Conservation (phyloP, 2,329 filamentous ascomycete species). For the Monilinia vaccinii-corymbosi region DNA sequence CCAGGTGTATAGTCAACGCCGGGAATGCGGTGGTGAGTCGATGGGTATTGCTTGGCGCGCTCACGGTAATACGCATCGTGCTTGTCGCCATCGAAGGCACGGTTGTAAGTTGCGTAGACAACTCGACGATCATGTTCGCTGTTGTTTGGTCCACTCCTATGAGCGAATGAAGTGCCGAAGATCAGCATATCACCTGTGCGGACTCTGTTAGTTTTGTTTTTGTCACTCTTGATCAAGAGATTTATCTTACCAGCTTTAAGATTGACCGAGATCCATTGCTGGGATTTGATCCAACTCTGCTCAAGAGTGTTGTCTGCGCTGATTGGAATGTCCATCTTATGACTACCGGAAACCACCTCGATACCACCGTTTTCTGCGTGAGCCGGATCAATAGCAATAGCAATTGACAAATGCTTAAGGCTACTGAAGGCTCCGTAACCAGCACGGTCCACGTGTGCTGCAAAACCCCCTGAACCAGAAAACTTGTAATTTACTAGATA, state of each 20-base stretch:
- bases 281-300: slow-evolving; percentile 25
- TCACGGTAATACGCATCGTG: slow-evolving; percentile 35
- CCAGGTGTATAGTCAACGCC: slow-evolving; percentile 30
- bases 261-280: slow-evolving; percentile 28
- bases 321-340: slow-evolving; percentile 30
- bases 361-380: slow-evolving; percentile 29
- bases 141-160: slow-evolving; percentile 27
- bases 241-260: slow-evolving; percentile 26
- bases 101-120: slow-evolving; percentile 37
- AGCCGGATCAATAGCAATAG: slow-evolving; percentile 29
- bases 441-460: slow-evolving; percentile 30
- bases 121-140: slow-evolving; percentile 31
- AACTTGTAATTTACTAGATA: slow-evolving; percentile 30
- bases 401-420: slow-evolving; percentile 31
- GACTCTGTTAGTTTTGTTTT: background rate
- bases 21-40: slow-evolving; percentile 32
- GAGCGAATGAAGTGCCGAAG: slow-evolving; percentile 30
- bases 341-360: slow-evolving; percentile 30
- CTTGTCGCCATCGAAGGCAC: slow-evolving; percentile 33
- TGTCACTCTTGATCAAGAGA: background rate
- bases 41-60: slow-evolving; percentile 33
- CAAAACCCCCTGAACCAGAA: slow-evolving; percentile 30
- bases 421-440: slow-evolving; percentile 31
- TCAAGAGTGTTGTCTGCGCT: slow-evolving; percentile 27
- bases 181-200: slow-evolving; percentile 28